Conservation (phyloP, 257 asterid genomes). For the Craterostigma plantagineum region DNA sequence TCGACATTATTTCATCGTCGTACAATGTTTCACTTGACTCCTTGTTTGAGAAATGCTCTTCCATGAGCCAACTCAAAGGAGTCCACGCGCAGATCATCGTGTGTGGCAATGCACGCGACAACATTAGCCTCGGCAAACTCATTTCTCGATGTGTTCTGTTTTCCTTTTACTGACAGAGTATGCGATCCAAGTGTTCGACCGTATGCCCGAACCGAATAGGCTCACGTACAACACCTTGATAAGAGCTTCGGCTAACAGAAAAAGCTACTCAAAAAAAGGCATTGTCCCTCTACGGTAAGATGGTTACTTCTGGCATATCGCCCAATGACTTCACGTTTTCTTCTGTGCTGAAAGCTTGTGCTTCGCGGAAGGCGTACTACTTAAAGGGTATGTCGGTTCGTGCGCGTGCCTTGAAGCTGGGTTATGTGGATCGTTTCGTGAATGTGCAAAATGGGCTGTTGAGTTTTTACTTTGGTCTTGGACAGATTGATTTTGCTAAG, state of each 20-base stretch:
- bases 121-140: constrained; percentile 47
- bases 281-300: constrained; percentile 17
- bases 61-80: constrained; percentile 38
- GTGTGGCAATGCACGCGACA: constrained; percentile 33
- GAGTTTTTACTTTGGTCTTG: constrained; percentile 33
- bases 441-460: constrained; percentile 56
- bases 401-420: constrained; percentile 32
- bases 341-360: constrained; percentile 52
- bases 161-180: constrained; percentile 27
- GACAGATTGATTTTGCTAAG: constrained; percentile 27
- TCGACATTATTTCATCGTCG: not conserved
- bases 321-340: constrained; percentile 64
- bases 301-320: constrained; percentile 12
- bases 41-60: constrained; percentile 22
- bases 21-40: constrained; percentile 5
- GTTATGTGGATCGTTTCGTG: constrained; percentile 20
- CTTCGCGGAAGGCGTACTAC: constrained; percentile 15
- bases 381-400: constrained; percentile 45
- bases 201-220: constrained; percentile 35
- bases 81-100: constrained; percentile 50
- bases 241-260: constrained; percentile 29
- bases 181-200: constrained; percentile 37
- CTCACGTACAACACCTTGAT: constrained; percentile 57
- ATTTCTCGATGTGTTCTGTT: constrained; percentile 34
- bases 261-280: constrained; percentile 15